Evolutionary conservation across 805 yeast species (phyloP), one percentile per base, ranked within the genome.

Genomic region (Jamesozyma piceae): DNA sequence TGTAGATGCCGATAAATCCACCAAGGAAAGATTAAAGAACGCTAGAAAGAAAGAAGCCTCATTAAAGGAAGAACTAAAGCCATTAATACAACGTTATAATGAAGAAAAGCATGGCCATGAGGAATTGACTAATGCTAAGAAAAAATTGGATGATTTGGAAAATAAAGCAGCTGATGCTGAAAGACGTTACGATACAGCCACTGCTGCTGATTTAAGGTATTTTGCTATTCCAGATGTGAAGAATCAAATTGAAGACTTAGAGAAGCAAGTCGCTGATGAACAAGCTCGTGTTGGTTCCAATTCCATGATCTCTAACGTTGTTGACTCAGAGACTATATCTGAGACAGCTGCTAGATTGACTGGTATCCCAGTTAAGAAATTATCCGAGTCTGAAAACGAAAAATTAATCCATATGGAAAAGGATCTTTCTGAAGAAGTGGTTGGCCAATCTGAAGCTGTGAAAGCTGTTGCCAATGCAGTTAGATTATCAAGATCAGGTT

Each of bases 341-440:
- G 96, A 89, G 66, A 89, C 96, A 22, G 95, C 95, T 19, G 97
- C 97, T 2, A 77, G 95, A 62, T 72, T 94, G 55, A 90, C 98
- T 2, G 97, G 97, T 62, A 90, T 92, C 47, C 98, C 98, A 13
- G 97, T 90, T 20, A 77, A 82, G 49, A 92, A 94, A 67, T 74
- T 90, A 56, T 84, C 95, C 5, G 96, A 89, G 66, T 92, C 96
- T 27, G 98, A 92, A 67, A 92, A 92, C 63, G 71, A 85, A 44
- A 90, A 90, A 69, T 77, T 92, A 60, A 88, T 92, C 61, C 84
- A 82, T 58, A 92, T 92, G 97, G 98, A 92, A 69, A 78, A 72
- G 49, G 95, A 78, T 47, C 73, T 92, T 46, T 71, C 95, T 18
- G 66, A 76, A 13, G 80, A 76, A 45, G 98, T 92, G 52, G 95